phyloP scores from a whole-genome alignment of 1,139 yeast species.

The Pichia sp. region DNA sequence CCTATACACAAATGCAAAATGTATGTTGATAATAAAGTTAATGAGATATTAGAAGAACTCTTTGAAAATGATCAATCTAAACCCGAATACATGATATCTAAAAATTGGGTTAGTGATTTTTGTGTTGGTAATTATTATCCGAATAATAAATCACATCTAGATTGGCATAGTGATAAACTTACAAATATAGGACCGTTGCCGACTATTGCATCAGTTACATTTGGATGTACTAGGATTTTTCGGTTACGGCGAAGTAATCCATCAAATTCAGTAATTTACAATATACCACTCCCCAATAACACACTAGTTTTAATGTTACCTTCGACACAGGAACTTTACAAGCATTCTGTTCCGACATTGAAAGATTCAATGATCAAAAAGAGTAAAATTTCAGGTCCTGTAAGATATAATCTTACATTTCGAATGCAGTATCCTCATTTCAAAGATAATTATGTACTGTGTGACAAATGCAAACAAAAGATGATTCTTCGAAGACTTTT shows the following conservation, averaged over 20 bases:
- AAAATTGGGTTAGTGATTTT: constrained; percentile 45
- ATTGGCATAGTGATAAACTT: constrained; percentile 69
- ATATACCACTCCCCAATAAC: constrained; percentile 60
- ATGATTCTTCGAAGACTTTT: constrained; percentile 46
- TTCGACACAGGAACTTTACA: constrained; percentile 67
- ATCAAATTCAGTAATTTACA: constrained; percentile 32
- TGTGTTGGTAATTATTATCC: constrained; percentile 54
- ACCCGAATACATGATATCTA: constrained; percentile 20
- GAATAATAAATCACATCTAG: constrained; percentile 44
- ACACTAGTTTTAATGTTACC: constrained; percentile 65
- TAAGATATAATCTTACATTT: constrained; percentile 59
- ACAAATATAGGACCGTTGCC: constrained; percentile 67
- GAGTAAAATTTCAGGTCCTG: constrained; percentile 44
- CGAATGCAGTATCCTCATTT: constrained; percentile 42
- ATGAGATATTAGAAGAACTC: constrained; percentile 21
- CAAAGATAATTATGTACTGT: constrained; percentile 39
- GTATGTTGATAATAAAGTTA: constrained; percentile 15
- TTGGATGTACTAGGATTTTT: constrained; percentile 65
- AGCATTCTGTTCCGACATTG: constrained; percentile 48
- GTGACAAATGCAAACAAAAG: constrained; percentile 39
- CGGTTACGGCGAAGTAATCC: constrained; percentile 39
- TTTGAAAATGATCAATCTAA: constrained; percentile 30
- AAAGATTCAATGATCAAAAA: constrained; percentile 25
- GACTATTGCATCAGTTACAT: constrained; percentile 54
- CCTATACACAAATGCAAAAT: constrained; percentile 32